A percentile compares a stretch with the other conserved stretches of the same genome.
Conservation (phyloP, 257 asterid genomes). For the Asclepias syriaca region DNA sequence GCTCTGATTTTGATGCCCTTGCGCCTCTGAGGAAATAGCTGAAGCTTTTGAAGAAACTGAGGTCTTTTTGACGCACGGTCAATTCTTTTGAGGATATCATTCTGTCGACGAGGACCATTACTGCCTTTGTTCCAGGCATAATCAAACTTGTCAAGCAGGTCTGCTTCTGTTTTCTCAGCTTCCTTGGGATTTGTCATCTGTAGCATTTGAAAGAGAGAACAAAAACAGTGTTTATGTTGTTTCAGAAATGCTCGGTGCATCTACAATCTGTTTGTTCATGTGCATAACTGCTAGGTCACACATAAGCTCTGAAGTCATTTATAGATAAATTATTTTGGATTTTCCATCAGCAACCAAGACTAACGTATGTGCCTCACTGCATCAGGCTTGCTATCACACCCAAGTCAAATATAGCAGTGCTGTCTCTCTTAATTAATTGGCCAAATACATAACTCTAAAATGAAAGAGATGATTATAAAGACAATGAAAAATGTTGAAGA, state of each 20-base stretch:
- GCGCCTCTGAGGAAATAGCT: slow-evolving; percentile 35
- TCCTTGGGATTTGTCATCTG: slow-evolving; percentile 68
- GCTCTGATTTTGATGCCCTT: slow-evolving; percentile 59
- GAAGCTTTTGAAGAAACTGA: slow-evolving; percentile 39
- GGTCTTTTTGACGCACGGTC: slow-evolving; percentile 33
- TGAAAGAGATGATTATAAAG: background rate
- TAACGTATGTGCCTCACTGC: background rate
- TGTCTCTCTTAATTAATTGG: background rate
- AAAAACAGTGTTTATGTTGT: slow-evolving; percentile 1
- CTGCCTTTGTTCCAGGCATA: slow-evolving; percentile 91
- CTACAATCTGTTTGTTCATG: background rate
- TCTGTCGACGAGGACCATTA: slow-evolving; percentile 68
- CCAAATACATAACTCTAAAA: background rate
- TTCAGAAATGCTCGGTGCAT: background rate
- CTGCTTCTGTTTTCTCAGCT: slow-evolving; percentile 74
- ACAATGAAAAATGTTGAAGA: background rate
- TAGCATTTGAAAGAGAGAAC: slow-evolving; percentile 13
- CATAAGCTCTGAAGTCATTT: background rate
- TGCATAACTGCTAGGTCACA: background rate
- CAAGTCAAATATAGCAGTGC: background rate
- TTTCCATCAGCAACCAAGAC: background rate
- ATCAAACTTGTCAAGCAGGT: slow-evolving; percentile 70
- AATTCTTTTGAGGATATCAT: slow-evolving; percentile 46
- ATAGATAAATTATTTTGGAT: background rate
- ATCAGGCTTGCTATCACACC: background rate